A percentile compares a stretch with the other conserved stretches of the same genome.
These are phyloP conservation scores for Vaccinium darrowii DNA, from an alignment of 148 eudicot genomes.

Conservation along the genomic window DNA sequence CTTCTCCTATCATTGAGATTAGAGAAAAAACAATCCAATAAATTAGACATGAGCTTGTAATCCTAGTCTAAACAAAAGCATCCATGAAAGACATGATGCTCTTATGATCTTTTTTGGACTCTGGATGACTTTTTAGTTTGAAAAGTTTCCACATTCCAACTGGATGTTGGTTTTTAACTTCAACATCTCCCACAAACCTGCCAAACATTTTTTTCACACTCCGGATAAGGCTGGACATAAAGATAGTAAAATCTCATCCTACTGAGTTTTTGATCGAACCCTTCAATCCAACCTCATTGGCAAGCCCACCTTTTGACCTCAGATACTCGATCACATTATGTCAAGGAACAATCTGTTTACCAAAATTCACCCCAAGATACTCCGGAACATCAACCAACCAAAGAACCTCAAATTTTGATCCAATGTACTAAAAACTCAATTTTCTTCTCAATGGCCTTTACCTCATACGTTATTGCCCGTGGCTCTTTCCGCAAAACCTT, in stretches of 20 bases:
- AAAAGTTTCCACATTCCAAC: slow-evolving; percentile 78
- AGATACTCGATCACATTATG: slow-evolving; percentile 72
- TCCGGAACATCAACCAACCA: slow-evolving; percentile 76
- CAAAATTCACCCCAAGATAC: slow-evolving; percentile 50
- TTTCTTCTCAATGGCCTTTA: slow-evolving; percentile 62
- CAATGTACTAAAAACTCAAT: slow-evolving; percentile 57
- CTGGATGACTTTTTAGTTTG: slow-evolving; percentile 41
- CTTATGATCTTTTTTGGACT: slow-evolving; percentile 44
- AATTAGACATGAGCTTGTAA: not conserved
- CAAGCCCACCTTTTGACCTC: slow-evolving; percentile 74
- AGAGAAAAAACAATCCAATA: not conserved
- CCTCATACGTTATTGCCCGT: slow-evolving; percentile 51
- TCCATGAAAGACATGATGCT: slow-evolving; percentile 55
- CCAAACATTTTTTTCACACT: slow-evolving; percentile 73
- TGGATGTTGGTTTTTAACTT: slow-evolving; percentile 42
- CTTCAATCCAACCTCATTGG: slow-evolving; percentile 66
- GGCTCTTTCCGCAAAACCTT: slow-evolving; percentile 74
- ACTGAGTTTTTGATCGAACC: slow-evolving; percentile 63
- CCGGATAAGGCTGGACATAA: slow-evolving; percentile 92
- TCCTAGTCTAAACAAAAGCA: slow-evolving; percentile 25
- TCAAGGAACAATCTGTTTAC: slow-evolving; percentile 54
- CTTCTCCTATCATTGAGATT: not conserved
- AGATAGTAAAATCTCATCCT: slow-evolving; percentile 72
- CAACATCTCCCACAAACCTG: slow-evolving; percentile 45
- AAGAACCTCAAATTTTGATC: slow-evolving; percentile 50